Conservation (phyloP, 2,329 filamentous ascomycete genomes). For the Fusarium coffeatum region DNA sequence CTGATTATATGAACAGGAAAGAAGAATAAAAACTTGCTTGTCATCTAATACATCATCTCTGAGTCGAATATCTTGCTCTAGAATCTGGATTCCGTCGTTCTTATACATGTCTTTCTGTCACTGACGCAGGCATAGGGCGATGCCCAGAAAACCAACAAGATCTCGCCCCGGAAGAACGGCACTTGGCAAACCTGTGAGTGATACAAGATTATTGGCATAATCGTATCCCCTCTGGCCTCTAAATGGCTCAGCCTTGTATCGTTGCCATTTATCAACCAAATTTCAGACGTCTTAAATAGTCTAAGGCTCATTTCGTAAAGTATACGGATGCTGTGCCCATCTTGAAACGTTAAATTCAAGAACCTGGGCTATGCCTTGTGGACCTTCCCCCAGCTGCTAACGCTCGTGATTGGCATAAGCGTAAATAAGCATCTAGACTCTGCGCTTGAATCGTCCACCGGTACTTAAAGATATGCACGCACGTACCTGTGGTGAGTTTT, state of each 20-base stretch:
- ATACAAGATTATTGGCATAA: conserved; percentile 23
- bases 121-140: conserved; percentile 21
- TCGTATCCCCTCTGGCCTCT: not conserved
- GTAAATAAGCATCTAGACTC: conserved; percentile 8
- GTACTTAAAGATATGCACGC: not conserved
- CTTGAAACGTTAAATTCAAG: not conserved
- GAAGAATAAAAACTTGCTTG: not conserved
- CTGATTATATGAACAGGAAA: not conserved
- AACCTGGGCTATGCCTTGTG: not conserved
- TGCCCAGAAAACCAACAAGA: conserved; percentile 15
- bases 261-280: not conserved
- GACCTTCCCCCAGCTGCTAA: not conserved
- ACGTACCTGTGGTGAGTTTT: not conserved
- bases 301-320: not conserved
- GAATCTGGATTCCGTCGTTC: conserved; percentile 6
- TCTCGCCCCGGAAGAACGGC: conserved; percentile 34
- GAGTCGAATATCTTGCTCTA: not conserved
- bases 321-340: not conserved
- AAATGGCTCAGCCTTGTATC: not conserved
- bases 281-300: not conserved
- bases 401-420: conserved; percentile 2
- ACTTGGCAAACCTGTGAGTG: conserved; percentile 31
- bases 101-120: conserved; percentile 11
- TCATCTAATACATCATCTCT: not conserved
- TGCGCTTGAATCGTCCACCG: not conserved